Conservation (phyloP, 2,329 filamentous ascomycete species). For the Aspergillus cejpii region DNA sequence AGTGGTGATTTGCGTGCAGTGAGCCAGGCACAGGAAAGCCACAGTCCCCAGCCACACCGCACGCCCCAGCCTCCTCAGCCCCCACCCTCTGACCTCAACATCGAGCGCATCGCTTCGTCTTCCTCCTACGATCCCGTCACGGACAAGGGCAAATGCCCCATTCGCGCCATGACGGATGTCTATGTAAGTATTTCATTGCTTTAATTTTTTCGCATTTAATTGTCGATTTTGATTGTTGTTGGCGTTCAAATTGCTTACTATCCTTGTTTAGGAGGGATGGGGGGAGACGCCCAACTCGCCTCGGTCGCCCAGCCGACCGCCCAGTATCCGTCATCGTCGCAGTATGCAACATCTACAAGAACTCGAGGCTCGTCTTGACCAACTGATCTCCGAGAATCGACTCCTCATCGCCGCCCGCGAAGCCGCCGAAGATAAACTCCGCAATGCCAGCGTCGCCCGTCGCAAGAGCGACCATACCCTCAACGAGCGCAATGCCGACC, state of each 20-base stretch:
- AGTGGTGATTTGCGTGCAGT: constrained; percentile 55
- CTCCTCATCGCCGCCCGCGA: constrained; percentile 65
- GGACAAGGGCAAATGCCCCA: constrained; percentile 78
- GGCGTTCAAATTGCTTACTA: constrained; percentile 24
- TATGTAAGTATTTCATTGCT: constrained; percentile 62
- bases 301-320: constrained; percentile 84
- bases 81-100: constrained; percentile 24
- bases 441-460: constrained; percentile 49
- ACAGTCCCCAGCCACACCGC: constrained; percentile 15
- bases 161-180: constrained; percentile 84
- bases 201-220: constrained; percentile 12
- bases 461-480: constrained; percentile 52
- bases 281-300: constrained; percentile 80
- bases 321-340: constrained; percentile 92
- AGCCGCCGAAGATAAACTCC: constrained; percentile 60
- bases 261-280: constrained; percentile 68
- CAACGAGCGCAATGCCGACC: constrained; percentile 59
- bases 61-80: constrained; percentile 27
- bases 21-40: constrained; percentile 45
- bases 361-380: constrained; percentile 76
- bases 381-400: constrained; percentile 78
- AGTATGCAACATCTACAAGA: constrained; percentile 92
- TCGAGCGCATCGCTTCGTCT: constrained; percentile 42
- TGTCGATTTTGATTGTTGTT: constrained; percentile 17
- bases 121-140: constrained; percentile 66